Evolutionary conservation across 257 asterid species (phyloP).

Genomic region (Solanum sparsipilum): DNA sequence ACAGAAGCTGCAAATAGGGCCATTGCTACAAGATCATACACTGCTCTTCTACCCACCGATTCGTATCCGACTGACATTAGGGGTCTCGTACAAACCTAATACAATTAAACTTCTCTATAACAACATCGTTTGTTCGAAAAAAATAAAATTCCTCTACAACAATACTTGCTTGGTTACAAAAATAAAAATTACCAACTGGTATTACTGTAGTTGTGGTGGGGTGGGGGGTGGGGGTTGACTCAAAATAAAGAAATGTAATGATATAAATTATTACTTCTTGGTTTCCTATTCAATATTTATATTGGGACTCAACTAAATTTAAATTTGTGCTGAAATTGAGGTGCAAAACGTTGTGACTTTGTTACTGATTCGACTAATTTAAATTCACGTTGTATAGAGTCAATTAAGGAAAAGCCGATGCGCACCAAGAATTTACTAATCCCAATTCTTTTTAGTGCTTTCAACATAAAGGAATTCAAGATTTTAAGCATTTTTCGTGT

Average conservation of each 20-base stretch:
- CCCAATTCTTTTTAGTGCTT: too few species aligned
- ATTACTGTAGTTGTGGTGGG: not conserved
- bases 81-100: not conserved
- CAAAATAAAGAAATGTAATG: not conserved
- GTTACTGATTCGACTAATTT: too few species aligned
- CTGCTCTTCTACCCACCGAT: not conserved
- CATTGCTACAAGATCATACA: not conserved
- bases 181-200: not conserved
- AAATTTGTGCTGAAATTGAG: too few species aligned
- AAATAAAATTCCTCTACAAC: not conserved
- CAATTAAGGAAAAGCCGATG: too few species aligned
- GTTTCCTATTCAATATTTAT: not conserved
- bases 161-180: not conserved
- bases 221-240: not conserved
- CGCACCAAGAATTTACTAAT: too few species aligned
- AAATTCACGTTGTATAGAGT: too few species aligned
- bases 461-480: too few species aligned
- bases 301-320: too few species aligned
- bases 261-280: not conserved
- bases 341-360: too few species aligned
- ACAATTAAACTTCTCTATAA: not conserved
- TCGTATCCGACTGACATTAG: not conserved
- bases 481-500: too few species aligned
- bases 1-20: not conserved
- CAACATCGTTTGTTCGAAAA: not conserved